Percentiles rank a stretch among this genome's conserved stretches.
Conservation (phyloP, 352 stramenopile genomes). For the Globisporangium orthogonon region DNA sequence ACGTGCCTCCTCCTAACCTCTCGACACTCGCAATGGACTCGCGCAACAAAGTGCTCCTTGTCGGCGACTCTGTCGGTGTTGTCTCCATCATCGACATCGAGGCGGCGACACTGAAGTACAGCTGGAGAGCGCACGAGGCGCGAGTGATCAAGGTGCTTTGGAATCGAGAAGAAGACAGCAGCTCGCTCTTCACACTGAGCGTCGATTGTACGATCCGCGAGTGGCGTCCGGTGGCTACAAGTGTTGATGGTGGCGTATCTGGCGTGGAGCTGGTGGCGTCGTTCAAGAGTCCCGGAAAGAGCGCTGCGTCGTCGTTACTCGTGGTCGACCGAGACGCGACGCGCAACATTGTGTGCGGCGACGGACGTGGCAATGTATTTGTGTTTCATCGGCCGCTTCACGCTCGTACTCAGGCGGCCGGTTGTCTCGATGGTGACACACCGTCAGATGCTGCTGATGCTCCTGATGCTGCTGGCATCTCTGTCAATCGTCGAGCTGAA, state of each 20-base stretch:
- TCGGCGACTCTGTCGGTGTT: slow-evolving; percentile 43
- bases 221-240: slow-evolving; percentile 28
- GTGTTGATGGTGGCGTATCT: background rate
- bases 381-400: slow-evolving; percentile 38
- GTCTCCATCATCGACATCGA: slow-evolving; percentile 44
- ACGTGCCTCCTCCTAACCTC: slow-evolving; percentile 13
- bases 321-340: slow-evolving; percentile 34
- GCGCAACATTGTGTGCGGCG: slow-evolving; percentile 59
- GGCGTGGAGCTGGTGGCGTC: slow-evolving; percentile 30
- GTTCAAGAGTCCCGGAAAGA: slow-evolving; percentile 58
- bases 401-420: background rate
- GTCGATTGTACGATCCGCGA: slow-evolving; percentile 56
- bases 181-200: slow-evolving; percentile 54
- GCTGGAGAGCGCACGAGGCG: slow-evolving; percentile 45
- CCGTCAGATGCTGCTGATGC: background rate
- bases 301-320: slow-evolving; percentile 37
- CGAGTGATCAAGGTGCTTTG: slow-evolving; percentile 78
- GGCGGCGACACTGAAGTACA: slow-evolving; percentile 20
- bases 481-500: background rate
- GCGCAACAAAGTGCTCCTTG: slow-evolving; percentile 30
- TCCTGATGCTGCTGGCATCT: background rate
- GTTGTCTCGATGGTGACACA: background rate
- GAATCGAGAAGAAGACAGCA: slow-evolving; percentile 13
- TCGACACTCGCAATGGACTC: slow-evolving; percentile 37
- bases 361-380: slow-evolving; percentile 68